These are phyloP conservation scores for Clarireedia monteithiana DNA, from an alignment of 2,329 filamentous ascomycete species.

Conservation along the genomic window DNA sequence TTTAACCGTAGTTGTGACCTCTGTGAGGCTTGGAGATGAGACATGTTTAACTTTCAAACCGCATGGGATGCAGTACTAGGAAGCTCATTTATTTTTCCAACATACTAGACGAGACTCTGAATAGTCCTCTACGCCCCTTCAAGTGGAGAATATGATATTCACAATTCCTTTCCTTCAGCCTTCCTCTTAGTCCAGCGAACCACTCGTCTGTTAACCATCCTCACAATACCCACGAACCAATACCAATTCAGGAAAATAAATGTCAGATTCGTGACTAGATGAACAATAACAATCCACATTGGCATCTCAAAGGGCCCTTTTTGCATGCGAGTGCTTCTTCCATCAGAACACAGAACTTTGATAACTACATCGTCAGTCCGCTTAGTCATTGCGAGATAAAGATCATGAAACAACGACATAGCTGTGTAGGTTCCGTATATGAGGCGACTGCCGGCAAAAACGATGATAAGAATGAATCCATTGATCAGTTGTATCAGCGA, in stretches of 20 bases:
- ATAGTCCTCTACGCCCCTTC: background rate
- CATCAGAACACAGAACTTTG: background rate
- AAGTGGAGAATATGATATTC: background rate
- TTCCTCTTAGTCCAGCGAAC: background rate
- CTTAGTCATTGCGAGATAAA: background rate
- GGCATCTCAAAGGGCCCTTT: background rate
- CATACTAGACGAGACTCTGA: background rate
- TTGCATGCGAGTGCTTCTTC: background rate
- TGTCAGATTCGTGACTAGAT: background rate
- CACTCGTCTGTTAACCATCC: background rate
- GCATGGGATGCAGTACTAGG: background rate
- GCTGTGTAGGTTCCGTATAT: background rate
- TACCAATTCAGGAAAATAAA: background rate
- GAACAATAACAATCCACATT: background rate
- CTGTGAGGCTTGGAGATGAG: no score
- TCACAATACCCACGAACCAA: background rate
- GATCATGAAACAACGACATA: background rate
- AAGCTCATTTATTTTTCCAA: background rate
- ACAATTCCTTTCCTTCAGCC: background rate
- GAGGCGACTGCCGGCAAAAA: background rate
- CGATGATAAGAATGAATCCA: background rate
- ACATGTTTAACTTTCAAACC: background rate
- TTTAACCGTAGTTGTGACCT: background rate
- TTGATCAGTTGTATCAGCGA: background rate
- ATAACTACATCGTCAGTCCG: background rate